Conservation (phyloP, 345 rosid genomes). For the Lumnitzera littorea region DNA sequence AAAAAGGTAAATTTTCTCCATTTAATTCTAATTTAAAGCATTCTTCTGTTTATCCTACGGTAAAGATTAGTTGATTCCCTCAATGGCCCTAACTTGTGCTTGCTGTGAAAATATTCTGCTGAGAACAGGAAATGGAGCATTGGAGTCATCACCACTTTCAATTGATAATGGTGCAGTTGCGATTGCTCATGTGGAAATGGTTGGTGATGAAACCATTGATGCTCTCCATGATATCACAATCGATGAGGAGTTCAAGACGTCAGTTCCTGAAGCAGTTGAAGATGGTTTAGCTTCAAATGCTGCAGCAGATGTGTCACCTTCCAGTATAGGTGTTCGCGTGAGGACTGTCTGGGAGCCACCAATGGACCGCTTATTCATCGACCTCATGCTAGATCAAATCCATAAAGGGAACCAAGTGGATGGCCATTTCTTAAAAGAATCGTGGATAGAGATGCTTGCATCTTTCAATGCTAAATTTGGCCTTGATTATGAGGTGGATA, state of each 20-base stretch:
- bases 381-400: conserved; percentile 70
- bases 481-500: conserved; percentile 51
- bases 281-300: conserved; percentile 21
- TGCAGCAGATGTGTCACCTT: conserved; percentile 7
- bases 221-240: conserved; percentile 19
- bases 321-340: conserved; percentile 22
- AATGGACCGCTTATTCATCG: conserved; percentile 77
- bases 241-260: conserved; percentile 29
- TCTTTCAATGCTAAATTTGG: conserved; percentile 66
- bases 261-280: conserved; percentile 19
- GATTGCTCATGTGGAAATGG: conserved; percentile 6
- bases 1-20: conserved; percentile 31
- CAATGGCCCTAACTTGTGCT: too few relatives aligned
- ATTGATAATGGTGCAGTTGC: conserved; percentile 14
- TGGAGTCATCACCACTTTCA: conserved; percentile 14
- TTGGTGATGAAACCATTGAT: conserved; percentile 21
- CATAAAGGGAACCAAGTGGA: conserved; percentile 68
- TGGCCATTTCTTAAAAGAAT: conserved; percentile 66
- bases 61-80: too few relatives aligned
- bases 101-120: neutral
- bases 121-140: conserved; percentile 19
- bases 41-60: too few relatives aligned
- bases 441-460: conserved; percentile 74
- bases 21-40: neutral
- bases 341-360: conserved; percentile 84